These are phyloP conservation scores for Diphasiastrum complanatum DNA, from an alignment of 83 land plant genomes.

Conservation along the genomic window DNA sequence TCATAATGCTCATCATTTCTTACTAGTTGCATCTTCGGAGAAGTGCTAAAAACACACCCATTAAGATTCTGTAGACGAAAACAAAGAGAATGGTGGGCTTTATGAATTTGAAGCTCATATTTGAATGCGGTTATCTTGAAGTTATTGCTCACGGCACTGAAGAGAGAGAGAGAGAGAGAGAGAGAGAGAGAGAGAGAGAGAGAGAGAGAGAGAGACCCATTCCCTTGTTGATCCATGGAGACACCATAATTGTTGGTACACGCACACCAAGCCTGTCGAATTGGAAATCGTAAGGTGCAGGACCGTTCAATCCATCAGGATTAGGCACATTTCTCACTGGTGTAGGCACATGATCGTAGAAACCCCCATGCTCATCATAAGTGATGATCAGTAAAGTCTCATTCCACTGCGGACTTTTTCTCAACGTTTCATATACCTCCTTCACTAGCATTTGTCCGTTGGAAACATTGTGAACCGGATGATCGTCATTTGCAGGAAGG, in stretches of 20 bases:
- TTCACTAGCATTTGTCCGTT: too few species aligned
- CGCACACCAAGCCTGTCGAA: neutral
- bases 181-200: slow-evolving; percentile 5
- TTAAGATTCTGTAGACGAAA: too few species aligned
- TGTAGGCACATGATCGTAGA: slow-evolving; percentile 12
- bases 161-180: neutral
- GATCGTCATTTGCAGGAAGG: slow-evolving; percentile 6
- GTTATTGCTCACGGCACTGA: neutral
- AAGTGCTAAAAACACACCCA: too few species aligned
- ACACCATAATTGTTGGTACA: too few species aligned
- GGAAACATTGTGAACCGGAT: too few species aligned
- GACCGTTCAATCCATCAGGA: neutral
- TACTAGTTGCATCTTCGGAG: too few species aligned
- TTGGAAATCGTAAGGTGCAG: neutral
- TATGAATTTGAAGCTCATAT: too few species aligned
- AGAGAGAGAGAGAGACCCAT: neutral
- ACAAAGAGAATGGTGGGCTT: too few species aligned
- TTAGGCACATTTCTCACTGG: slow-evolving; percentile 1
- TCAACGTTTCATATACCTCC: too few species aligned
- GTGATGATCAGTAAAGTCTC: too few species aligned
- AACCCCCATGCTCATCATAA: slow-evolving; percentile 16
- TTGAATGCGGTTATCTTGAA: neutral
- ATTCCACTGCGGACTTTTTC: slow-evolving; percentile 14
- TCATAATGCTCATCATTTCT: too few species aligned
- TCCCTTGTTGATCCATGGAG: too few species aligned